Evolutionary conservation across 441 rosid genomes (phyloP), one percentile per base, ranked within the genome.

Genomic region (Lagerstroemia fauriei): DNA sequence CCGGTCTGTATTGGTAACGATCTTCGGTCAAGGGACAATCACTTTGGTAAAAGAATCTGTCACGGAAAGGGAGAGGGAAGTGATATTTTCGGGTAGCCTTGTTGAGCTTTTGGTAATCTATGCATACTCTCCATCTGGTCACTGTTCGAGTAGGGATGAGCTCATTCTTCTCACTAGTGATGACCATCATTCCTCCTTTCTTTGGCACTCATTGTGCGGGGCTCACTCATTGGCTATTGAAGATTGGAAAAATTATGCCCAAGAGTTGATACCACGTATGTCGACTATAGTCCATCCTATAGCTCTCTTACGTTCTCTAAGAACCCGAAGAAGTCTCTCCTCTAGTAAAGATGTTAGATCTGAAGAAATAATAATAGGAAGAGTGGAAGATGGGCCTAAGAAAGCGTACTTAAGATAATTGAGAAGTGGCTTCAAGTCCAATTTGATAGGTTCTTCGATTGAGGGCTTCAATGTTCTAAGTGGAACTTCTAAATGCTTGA

Each of bases 81-180:
- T 74, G 77, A 46, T 74, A 59, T 31, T 74, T 74, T 25, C 53
- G 2, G 27, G 77, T 74, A 13, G 77, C 77, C 44, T 74, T 48
- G 29, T 74, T 74, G 12, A 74, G 57, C 53, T 27, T 74, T 4
- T 59, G 29, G 27, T 47, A 74, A 74, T 74, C 77, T n/a, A 74
- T 74, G 27, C 77, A 74, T 11, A 74, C 77, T 47, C 59, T 17
- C 77, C 53, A 74, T 13, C n/a, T 57, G 20, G 59, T 74, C 5
- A 74, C 53, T 0, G 77, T 74, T 4, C 53, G 32, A 18, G 53
- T 74, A 6, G 53, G 53, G 3, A 74, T 74, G 29, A 74, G 14
- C 16, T 74, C 59, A 9, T 74, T 74, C 57, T 22, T 74, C 16
- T 74, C 77, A 44, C 47, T 74, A 8, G 29, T 3, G 2, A 74